phyloP scores from a whole-genome alignment of 179 eudicot species.

The Beta lomatogona region DNA sequence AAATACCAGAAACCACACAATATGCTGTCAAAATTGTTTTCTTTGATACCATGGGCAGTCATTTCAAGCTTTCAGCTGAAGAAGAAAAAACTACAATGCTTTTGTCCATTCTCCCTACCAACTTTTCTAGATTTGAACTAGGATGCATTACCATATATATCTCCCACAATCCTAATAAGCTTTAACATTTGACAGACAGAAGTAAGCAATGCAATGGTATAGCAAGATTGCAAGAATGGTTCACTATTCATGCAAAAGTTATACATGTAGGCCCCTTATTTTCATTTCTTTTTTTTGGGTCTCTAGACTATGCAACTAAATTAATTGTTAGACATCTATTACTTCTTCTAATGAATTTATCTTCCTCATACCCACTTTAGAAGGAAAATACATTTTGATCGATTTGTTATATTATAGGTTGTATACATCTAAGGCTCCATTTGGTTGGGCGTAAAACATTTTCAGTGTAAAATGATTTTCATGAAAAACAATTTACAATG shows the following conservation, averaged over 20 bases:
- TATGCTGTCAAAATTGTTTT: too few species aligned
- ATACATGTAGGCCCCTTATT: neutral
- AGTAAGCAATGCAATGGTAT: too few species aligned
- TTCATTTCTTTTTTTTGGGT: neutral
- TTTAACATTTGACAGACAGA: conserved; percentile 3
- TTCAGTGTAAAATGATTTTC: too few species aligned
- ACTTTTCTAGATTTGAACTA: neutral
- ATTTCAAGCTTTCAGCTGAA: neutral
- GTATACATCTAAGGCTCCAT: too few species aligned
- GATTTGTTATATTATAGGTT: neutral
- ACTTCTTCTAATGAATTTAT: too few species aligned
- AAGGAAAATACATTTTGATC: neutral
- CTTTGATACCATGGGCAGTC: conserved; percentile 23
- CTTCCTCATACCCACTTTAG: neutral
- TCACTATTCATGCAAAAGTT: conserved; percentile 14
- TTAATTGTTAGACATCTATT: too few species aligned
- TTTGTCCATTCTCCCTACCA: conserved; percentile 3
- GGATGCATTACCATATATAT: neutral
- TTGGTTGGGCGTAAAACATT: too few species aligned
- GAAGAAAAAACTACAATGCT: neutral
- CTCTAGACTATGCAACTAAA: too few species aligned
- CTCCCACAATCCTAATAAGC: neutral
- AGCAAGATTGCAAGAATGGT: neutral
- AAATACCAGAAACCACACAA: conserved; percentile 16
- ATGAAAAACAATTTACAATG: too few species aligned